These are phyloP conservation scores for Ustanciosporium gigantosporum DNA, from an alignment of 1,284 basidiomycete species.

Conservation along the genomic window DNA sequence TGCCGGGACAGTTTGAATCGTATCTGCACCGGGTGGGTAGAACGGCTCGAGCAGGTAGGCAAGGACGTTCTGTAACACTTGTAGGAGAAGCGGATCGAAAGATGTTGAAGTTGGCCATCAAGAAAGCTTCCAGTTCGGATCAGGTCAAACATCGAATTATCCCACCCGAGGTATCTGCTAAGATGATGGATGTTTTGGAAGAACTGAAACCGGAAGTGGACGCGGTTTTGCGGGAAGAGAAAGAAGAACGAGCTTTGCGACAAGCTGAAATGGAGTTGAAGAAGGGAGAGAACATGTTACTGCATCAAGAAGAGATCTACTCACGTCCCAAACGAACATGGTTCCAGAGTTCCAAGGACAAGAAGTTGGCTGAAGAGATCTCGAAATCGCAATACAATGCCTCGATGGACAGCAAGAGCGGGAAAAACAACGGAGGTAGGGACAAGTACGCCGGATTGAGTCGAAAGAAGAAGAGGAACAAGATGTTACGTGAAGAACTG, in stretches of 20 bases:
- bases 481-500: constrained; percentile 51
- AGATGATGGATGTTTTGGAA: constrained; percentile 74
- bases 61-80: constrained; percentile 77
- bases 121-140: constrained; percentile 80
- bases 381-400: constrained; percentile 43
- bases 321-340: constrained; percentile 91
- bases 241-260: constrained; percentile 79
- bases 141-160: constrained; percentile 87
- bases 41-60: constrained; percentile 35
- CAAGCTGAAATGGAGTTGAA: constrained; percentile 90
- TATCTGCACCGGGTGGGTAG: constrained; percentile 95
- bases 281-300: constrained; percentile 94
- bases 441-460: constrained; percentile 51
- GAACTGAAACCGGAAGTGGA: constrained; percentile 77
- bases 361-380: constrained; percentile 62
- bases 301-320: constrained; percentile 92
- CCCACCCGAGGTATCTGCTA: constrained; percentile 75
- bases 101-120: constrained; percentile 93
- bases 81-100: constrained; percentile 95
- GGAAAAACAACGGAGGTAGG: constrained; percentile 6
- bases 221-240: constrained; percentile 85
- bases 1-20: constrained; percentile 91
- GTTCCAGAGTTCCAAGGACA: constrained; percentile 92
- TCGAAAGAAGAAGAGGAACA: constrained; percentile 45
- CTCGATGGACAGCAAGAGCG: constrained; percentile 30